Evolutionary conservation across 192 early-diverging fungal species (phyloP).

Genomic region (Coemansia sp.): DNA sequence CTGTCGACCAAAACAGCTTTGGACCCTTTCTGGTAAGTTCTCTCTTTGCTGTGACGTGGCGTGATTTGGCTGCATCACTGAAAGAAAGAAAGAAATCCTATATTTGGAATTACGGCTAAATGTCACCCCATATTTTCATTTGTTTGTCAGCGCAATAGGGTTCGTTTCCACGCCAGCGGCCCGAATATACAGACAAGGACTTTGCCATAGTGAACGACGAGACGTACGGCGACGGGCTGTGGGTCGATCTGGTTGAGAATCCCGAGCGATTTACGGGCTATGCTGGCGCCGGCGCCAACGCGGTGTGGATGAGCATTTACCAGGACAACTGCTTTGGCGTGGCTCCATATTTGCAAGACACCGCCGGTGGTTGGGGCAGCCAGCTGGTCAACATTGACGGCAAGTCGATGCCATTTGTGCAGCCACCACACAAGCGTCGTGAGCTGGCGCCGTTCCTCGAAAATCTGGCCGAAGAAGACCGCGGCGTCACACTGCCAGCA

Average conservation of each 20-base stretch:
- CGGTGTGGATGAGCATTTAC: slow-evolving; percentile 97
- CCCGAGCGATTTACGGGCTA: slow-evolving; percentile 98
- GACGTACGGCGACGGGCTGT: slow-evolving; percentile 66
- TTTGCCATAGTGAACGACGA: slow-evolving; percentile 91
- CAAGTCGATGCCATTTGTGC: slow-evolving; percentile 52
- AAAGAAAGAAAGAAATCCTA: neutral
- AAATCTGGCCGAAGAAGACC: slow-evolving; percentile 55
- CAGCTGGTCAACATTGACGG: slow-evolving; percentile 48
- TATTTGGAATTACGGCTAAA: slow-evolving; percentile 13
- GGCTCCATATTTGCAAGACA: slow-evolving; percentile 58
- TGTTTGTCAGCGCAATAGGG: slow-evolving; percentile 15
- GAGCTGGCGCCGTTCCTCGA: slow-evolving; percentile 56
- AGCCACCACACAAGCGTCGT: slow-evolving; percentile 51
- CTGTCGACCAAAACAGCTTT: slow-evolving; percentile 73
- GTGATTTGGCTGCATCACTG: slow-evolving; percentile 1
- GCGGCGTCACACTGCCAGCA: slow-evolving; percentile 49
- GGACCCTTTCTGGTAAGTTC: slow-evolving; percentile 55
- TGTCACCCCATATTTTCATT: neutral
- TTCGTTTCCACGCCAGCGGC: slow-evolving; percentile 40
- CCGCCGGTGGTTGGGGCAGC: slow-evolving; percentile 55
- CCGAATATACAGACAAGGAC: slow-evolving; percentile 72
- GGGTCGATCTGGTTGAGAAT: slow-evolving; percentile 87
- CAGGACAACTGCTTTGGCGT: slow-evolving; percentile 95
- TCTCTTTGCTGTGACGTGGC: slow-evolving; percentile 32
- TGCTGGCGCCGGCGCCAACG: slow-evolving; percentile 78